Evolutionary conservation across 176 grass and related monocot genomes (phyloP), one percentile per base, ranked within the genome.

Genomic region (Thinopyrum elongatum): DNA sequence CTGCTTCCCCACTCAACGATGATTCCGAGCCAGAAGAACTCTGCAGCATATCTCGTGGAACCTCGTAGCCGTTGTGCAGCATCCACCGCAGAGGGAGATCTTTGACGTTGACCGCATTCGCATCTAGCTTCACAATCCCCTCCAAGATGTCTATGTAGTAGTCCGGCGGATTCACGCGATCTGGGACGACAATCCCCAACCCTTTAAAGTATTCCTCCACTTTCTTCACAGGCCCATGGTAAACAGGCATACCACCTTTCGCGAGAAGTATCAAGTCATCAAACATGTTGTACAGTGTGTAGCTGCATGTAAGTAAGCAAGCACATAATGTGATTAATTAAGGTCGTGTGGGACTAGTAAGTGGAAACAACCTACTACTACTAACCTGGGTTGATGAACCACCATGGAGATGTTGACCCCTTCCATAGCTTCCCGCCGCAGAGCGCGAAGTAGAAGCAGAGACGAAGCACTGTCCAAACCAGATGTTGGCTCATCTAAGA

Each of bases 381-480:
- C n/a, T 51, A 38, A 97, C 95, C 95, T 98, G 57, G 95, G 95
- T 81, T 98, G 95, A 87, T 98, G 95, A 87, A 98, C 93, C 30
- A 98, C 95, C 93, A 95, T 90, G 42, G 85, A 95, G 57, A 98
- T 92, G 80, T 98, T 98, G 42, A 98, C 95, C 38, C 95, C 93
- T 82, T 98, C 95, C 28, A 98, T 71, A 79, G 95, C 95, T 78
- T 98, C 95, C 67, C 93, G 87, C 0, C 87, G 89, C 76, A 98
- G 87, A 23, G 95, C 95, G 7, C 91, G 90, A 38, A 98, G 90
- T 59, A 98, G 53, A 59, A 98, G 87, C 35, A 90, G 83, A 44
- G 95, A 98, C 30, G 95, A 98, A 62, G 95, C 90, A 44, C 95
- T 98, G 70, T 98, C 95, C 87, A 98, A 85, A 53, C 95, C 95